Evolutionary conservation across 805 yeast genomes (phyloP), one percentile per base, ranked within the genome.

Genomic region (Candida boidinii): DNA sequence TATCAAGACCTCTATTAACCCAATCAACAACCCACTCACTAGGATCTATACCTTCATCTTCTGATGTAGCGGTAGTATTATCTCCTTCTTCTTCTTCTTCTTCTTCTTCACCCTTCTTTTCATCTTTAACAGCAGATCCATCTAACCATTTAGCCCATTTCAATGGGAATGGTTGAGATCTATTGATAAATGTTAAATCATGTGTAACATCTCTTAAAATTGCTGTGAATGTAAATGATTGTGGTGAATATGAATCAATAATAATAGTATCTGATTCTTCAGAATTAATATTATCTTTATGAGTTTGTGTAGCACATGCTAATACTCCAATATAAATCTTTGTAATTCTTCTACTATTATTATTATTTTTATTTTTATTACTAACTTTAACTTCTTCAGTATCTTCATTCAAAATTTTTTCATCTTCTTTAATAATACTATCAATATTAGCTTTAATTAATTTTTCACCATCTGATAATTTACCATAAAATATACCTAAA

Each of bases 101-200:
- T 19, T 26, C 13, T 4, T 42, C 37, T 28, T 43, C 52, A 10
- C 25, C 45, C 17, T 28, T 32, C 4, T 31, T 28, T 5, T 39
- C 51, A 2, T 21, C 36, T 32, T 38, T 38, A 32, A 44, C 37
- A 18, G 44, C 42, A 39, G 54, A 53, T 11, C 76, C 72, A 39
- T 73, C 78, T n/a, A 90, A 66, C 98, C 98, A 92, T n/a, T 73
- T 63, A 8, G 87, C 79, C 98, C 98, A 92, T 51, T 74, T 78
- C 29, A 73, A 53, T 9, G 98, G 97, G 64, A 86, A 81, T 6
- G 95, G 76, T 56, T 92, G 98, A 0, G 97, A 83, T 44, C 79
- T 77, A 31, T 85, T 78, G 19, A 75, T 68, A 28, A 85, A 70
- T 7, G 79, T 70, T 41, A 92, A 74, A 41, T 76, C 71, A 58